Evolutionary conservation across 2,329 filamentous ascomycete genomes (phyloP), one percentile per base, ranked within the genome.

Genomic region (Venturiaceae sp.): DNA sequence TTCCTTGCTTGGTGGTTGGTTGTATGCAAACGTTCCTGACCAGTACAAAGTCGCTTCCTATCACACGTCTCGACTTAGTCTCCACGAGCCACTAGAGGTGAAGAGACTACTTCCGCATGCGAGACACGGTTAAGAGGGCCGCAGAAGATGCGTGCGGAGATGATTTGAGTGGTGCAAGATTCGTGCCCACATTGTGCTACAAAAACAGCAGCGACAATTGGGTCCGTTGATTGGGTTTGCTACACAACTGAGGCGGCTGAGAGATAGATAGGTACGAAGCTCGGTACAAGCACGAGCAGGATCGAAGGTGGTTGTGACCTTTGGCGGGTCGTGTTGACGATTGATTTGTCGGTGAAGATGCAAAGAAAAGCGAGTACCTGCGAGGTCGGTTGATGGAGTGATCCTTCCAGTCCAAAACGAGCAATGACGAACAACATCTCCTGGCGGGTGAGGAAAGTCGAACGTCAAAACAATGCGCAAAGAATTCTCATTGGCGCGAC

Each of bases 151-250:
- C 30, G 44, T 30, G 19, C 13, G 44, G 23, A 50, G 44, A 50
- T n/a, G 44, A 50, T 28, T n/a, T 50, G 44, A 50, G 44, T 50
- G 44, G 44, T 50, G 44, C 44, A 50, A 50, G 44, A 50, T 50
- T 30, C 26, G 44, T 50, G 44, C 44, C 44, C 8, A 28, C 14
- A 50, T n/a, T 23, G 44, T 50, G 19, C 44, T 32, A 50, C 44
- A 23, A 1, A 26, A 30, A 23, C 44, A 50, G 13, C 28, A 26
- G 23, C 26, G 14, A 50, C 44, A 16, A 30, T 30, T 47, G 44
- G 44, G 23, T 50, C 30, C 30, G 44, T 50, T 26, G 44, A n/a
- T 28, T 30, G 26, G 26, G 23, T 30, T 30, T 50, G 44, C 30
- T 50, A 13, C 30, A 50, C 44, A 50, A 50, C 44, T 16, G 44